A percentile compares a stretch with the other conserved stretches of the same genome.
These are phyloP conservation scores for Murraya paniculata DNA, from an alignment of 345 rosid genomes.

Conservation along the genomic window DNA sequence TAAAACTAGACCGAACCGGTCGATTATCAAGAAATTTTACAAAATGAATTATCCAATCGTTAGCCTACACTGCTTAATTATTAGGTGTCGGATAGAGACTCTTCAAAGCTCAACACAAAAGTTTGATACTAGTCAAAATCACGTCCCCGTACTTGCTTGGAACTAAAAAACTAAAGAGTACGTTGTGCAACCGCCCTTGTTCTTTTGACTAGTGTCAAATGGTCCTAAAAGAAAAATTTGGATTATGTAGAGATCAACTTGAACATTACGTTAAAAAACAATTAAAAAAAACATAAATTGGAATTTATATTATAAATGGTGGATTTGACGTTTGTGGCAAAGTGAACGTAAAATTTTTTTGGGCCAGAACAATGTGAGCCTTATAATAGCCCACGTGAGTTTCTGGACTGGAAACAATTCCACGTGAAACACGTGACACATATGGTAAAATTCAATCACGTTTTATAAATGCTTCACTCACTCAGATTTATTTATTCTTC, in stretches of 20 bases:
- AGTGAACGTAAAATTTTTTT: not conserved
- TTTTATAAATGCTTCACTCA: not conserved
- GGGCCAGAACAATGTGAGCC: not conserved
- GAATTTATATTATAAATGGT: not conserved
- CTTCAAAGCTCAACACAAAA: not conserved
- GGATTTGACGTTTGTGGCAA: not conserved
- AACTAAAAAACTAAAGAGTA: too few relatives aligned
- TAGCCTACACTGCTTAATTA: not conserved
- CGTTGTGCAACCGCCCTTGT: not conserved
- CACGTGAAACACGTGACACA: not conserved
- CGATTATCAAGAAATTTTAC: too few relatives aligned
- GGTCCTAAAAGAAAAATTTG: not conserved
- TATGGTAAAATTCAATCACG: not conserved
- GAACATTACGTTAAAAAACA: not conserved
- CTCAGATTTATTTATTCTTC: not conserved
- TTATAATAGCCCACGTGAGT: not conserved
- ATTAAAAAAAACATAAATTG: not conserved
- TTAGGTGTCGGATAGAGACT: not conserved
- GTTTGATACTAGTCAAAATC: not conserved
- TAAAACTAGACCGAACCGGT: too few relatives aligned
- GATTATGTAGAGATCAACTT: not conserved
- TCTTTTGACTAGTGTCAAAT: not conserved
- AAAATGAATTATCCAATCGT: too few relatives aligned
- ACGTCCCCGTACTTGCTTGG: not conserved
- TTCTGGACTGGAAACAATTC: not conserved